Percentiles rank a stretch among this genome's conserved stretches.
phyloP scores from a whole-genome alignment of 371 early-diverging fungal genomes.

The Mortierella polycephala region DNA sequence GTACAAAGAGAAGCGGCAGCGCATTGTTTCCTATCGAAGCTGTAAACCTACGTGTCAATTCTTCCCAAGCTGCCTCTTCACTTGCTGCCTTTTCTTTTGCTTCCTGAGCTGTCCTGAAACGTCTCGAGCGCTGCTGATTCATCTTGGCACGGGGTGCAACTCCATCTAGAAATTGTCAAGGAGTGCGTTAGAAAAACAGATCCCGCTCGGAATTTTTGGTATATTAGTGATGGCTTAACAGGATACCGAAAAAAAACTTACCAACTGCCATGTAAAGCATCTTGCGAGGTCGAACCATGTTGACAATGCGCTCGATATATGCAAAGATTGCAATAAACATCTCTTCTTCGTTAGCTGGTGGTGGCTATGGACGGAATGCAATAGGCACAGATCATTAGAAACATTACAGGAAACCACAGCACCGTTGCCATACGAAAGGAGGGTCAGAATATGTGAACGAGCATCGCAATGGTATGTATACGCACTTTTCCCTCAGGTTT shows the following conservation, averaged over 20 bases:
- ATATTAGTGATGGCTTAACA: background rate
- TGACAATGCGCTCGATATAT: conserved; percentile 95
- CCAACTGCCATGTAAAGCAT: conserved; percentile 97
- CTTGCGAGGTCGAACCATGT: conserved; percentile 92
- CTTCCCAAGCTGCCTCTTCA: conserved; percentile 70
- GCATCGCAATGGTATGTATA: background rate
- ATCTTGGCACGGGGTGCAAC: conserved; percentile 99
- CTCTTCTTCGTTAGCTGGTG: conserved; percentile 93
- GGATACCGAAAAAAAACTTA: conserved; percentile 42
- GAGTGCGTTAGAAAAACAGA: too few relatives aligned
- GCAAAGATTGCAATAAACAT: conserved; percentile 95
- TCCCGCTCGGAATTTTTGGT: background rate
- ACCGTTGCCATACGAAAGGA: background rate
- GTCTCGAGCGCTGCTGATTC: conserved; percentile 99
- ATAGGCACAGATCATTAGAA: background rate
- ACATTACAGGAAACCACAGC: background rate
- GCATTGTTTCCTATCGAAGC: background rate
- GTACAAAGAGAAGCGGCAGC: background rate
- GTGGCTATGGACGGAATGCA: conserved; percentile 62
- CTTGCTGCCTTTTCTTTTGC: conserved; percentile 81
- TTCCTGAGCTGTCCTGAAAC: conserved; percentile 96
- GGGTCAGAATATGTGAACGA: background rate
- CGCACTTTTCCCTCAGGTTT: conserved; percentile 91
- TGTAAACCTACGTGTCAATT: conserved; percentile 65
- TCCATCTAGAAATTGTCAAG: conserved; percentile 78